phyloP scores from a whole-genome alignment of 2,329 filamentous ascomycete genomes.

The Iodosphaeria phyllophila region DNA sequence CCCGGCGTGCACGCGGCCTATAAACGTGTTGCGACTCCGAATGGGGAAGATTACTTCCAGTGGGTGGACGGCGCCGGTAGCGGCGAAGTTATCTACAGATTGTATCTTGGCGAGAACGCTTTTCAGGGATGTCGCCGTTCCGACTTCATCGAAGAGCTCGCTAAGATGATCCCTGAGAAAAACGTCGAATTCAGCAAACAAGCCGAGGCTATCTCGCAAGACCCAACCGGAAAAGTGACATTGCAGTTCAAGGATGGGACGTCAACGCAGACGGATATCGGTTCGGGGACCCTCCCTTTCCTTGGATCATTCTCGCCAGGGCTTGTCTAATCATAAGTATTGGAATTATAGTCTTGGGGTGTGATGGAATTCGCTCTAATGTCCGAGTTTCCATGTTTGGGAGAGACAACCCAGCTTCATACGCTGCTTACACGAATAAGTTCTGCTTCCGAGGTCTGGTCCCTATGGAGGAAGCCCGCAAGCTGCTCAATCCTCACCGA shows the following conservation, averaged over 20 bases:
- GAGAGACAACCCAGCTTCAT: constrained; percentile 19
- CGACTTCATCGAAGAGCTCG: constrained; percentile 21
- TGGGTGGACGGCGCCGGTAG: constrained; percentile 18
- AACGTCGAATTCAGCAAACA: constrained; percentile 16
- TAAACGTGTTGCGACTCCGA: constrained; percentile 14
- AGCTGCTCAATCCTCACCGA: constrained; percentile 27
- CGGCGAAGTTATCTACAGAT: constrained; percentile 13
- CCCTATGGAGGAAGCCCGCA: constrained; percentile 33
- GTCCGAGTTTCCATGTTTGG: constrained; percentile 33
- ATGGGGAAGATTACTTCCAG: constrained; percentile 22
- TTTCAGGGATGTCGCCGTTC: constrained; percentile 22
- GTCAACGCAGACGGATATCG: constrained; percentile 13
- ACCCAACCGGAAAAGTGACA: constrained; percentile 7
- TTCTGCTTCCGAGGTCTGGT: constrained; percentile 44
- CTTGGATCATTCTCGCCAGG: not conserved
- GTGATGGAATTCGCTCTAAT: constrained; percentile 44
- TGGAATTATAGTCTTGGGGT: constrained; percentile 29
- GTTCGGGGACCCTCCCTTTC: constrained; percentile 5
- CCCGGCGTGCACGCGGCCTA: constrained; percentile 18
- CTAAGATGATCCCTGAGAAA: constrained; percentile 10
- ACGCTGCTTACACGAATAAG: constrained; percentile 33
- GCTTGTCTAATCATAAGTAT: not conserved
- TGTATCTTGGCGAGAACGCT: constrained; percentile 19
- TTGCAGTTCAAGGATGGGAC: constrained; percentile 15
- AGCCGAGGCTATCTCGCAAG: constrained; percentile 12